phyloP scores from a whole-genome alignment of 169 alveolate species.

The Neospora caninum region DNA sequence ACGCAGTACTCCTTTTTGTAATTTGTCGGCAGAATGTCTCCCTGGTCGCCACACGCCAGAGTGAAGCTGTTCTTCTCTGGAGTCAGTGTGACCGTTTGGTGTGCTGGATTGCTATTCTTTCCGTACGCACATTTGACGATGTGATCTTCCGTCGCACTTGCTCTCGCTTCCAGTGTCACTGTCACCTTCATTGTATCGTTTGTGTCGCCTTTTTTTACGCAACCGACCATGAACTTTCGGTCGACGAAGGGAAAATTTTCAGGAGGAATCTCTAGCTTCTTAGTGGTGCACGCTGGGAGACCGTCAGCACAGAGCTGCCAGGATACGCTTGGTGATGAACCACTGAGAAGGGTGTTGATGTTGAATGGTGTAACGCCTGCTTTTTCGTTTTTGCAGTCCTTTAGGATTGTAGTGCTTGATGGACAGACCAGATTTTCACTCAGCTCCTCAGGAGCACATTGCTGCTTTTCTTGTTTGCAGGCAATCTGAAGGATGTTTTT shows the following conservation, averaged over 20 bases:
- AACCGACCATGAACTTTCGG: background rate
- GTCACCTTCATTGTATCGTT: background rate
- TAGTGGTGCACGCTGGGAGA: no score
- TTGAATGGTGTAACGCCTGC: no score
- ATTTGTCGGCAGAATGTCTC: background rate
- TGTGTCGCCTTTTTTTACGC: background rate
- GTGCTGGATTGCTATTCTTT: background rate
- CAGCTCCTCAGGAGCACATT: no score
- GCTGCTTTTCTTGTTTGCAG: no score
- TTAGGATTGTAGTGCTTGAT: no score
- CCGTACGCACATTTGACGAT: background rate
- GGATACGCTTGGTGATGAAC: no score
- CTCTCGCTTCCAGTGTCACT: background rate
- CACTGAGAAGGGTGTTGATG: no score
- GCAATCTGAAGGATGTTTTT: no score
- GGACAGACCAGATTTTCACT: no score
- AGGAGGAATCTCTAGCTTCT: background rate
- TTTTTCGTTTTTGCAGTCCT: no score
- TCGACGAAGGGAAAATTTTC: background rate
- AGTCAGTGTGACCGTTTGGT: background rate
- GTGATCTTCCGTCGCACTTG: background rate
- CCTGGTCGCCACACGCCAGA: background rate
- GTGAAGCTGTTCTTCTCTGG: constrained; percentile 7
- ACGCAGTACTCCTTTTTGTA: background rate
- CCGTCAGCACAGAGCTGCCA: no score